Evolutionary conservation across 345 rosid genomes (phyloP), one percentile per base, ranked within the genome.

Genomic region (Fremontodendron californicum): DNA sequence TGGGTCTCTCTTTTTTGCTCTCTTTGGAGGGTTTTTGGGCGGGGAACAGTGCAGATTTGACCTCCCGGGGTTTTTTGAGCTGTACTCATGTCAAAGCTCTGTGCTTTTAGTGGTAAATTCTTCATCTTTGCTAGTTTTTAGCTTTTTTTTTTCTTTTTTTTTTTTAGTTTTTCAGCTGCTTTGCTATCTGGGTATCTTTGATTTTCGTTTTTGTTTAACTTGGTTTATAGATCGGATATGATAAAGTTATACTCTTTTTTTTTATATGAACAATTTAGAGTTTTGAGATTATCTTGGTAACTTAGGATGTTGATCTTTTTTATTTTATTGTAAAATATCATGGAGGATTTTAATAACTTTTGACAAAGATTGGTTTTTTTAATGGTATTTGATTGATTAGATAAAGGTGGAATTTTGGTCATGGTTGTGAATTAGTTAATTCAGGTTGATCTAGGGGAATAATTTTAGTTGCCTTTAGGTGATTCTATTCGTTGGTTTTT

Each of bases 11-110:
- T 74, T 88, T 93, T 91, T 93, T 87, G n/a, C 96, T 89, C 91
- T 87, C 93, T 83, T 86, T 82, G 86, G 94, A 83, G 88, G 88
- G 88, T 89, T 93, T 85, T 82, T 75, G 78, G 87, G 84, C 60
- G 83, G 19, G 75, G 29, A 62, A 16, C 86, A 73, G 74, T 79
- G 85, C 77, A 75, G 71, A 76, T 83, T 86, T 77, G 33, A 46
- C 83, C 85, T 91, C 83, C 75, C 84, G 48, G 82, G 80, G 78
- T 82, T 82, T 86, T 84, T 85, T 78, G 79, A 81, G 88, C 91
- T 83, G 58, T 31, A 75, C 78, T 66, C 84, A 96, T 96, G 99
- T 86, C 99, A 77, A 87, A 91, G 83, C 78, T 96, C 94, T 81
- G 85, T 78, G 81, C 84, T 51, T 81, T 91, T 65, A 83, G 84